These are phyloP conservation scores for Fusarium duplospermum DNA, from an alignment of 2,329 filamentous ascomycete genomes.

Conservation along the genomic window DNA sequence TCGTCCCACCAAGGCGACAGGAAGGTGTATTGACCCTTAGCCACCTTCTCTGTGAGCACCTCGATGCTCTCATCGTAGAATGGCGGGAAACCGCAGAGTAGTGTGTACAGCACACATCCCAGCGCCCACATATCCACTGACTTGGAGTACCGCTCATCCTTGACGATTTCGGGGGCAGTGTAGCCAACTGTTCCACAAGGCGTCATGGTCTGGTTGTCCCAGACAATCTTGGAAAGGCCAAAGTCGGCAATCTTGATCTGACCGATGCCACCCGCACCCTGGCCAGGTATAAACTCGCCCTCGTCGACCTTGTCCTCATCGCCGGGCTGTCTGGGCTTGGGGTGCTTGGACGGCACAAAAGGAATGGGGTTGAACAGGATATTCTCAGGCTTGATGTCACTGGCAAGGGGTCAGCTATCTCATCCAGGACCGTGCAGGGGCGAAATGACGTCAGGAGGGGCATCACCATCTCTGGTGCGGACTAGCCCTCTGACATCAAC, in stretches of 20 bases:
- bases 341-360: constrained; percentile 81
- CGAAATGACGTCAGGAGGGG: constrained; percentile 46
- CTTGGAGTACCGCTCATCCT: constrained; percentile 98
- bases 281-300: constrained; percentile 86
- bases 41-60: constrained; percentile 96
- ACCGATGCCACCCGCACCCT: constrained; percentile 91
- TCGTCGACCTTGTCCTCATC: constrained; percentile 98
- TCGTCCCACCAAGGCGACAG: constrained; percentile 99
- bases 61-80: constrained; percentile 99
- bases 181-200: constrained; percentile 99
- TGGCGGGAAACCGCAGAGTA: constrained; percentile 96
- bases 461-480: constrained; percentile 26
- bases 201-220: constrained; percentile 98
- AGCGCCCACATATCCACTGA: constrained; percentile 99
- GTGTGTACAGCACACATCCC: constrained; percentile 94
- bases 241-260: constrained; percentile 98
- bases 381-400: constrained; percentile 98
- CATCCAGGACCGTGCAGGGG: constrained; percentile 33
- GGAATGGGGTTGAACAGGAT: constrained; percentile 91
- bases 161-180: constrained; percentile 97
- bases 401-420: constrained; percentile 53
- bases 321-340: constrained; percentile 83
- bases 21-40: constrained; percentile 96
- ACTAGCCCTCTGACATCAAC: background rate
- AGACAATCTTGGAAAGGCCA: constrained; percentile 96